Evolutionary conservation across 176 grass and related monocot genomes (phyloP).

Genomic region (Ensete glaucum): DNA sequence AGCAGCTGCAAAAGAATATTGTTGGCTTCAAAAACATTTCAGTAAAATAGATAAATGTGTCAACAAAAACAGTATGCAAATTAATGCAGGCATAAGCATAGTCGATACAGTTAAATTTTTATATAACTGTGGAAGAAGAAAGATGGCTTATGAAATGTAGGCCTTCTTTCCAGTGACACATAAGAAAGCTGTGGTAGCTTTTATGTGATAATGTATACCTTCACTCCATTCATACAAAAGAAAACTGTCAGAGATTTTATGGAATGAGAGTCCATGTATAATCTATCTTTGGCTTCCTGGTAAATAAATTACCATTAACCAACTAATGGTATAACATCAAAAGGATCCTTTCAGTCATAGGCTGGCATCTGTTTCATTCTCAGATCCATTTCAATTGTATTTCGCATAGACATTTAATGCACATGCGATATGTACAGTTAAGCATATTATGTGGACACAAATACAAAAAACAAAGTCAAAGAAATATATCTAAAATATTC

Average conservation of each 20-base stretch:
- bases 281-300: neutral
- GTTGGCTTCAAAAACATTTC: neutral
- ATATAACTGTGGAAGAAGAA: too few relatives aligned
- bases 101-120: too few relatives aligned
- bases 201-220: too few relatives aligned
- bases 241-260: too few relatives aligned
- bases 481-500: neutral
- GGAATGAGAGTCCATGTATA: too few relatives aligned
- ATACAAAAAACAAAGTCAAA: too few relatives aligned
- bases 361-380: neutral
- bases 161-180: too few relatives aligned
- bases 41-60: neutral
- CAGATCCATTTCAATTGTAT: neutral
- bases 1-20: constrained; percentile 53
- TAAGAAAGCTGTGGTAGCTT: too few relatives aligned
- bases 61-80: neutral
- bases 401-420: neutral
- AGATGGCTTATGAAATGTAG: too few relatives aligned
- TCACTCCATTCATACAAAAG: too few relatives aligned
- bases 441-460: neutral
- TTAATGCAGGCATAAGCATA: neutral
- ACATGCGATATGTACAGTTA: neutral
- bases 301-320: neutral
- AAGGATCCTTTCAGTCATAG: neutral
- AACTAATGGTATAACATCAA: neutral